Base-by-base conservation (phyloP, 139 green algal genomes). In the Coccomyxa sp. region DNA sequence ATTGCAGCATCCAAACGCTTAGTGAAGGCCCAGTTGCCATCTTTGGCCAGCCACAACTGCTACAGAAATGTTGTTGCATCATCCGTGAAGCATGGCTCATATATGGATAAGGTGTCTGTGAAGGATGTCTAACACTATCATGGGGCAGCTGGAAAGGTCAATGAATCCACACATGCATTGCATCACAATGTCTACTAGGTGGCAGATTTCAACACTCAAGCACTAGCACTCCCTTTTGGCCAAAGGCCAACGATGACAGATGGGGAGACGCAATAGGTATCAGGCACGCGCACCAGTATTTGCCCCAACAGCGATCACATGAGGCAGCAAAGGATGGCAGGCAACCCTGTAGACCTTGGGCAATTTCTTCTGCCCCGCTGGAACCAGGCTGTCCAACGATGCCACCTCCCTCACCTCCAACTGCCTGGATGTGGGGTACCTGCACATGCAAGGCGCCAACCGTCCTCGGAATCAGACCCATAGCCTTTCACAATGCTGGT, bases 281-380 rank as follows among this genome's bases (percentile, higher is more conserved):
- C 18, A 71, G 18, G 63, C 17, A 67, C 32, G 18, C 79, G 27
- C 67, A 67, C 89, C 87, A 32, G 89, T 86, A 80, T 92, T 92
- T 76, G 89, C 89, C 58, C 86, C 88, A 0, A 86, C 80, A 25
- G 86, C 89, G 12, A 92, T 77, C 21, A 92, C 58, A 83, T 90
- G 83, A 0, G 89, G 88, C 88, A 86, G 86, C 84, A 82, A 30
- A 63, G 90, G 90, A 81, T 93, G 90, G 23, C 90, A 85, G 11
- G 83, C 88, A 27, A 92, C 67, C 28, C 81, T 77, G 80, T 94
- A 94, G 27, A 94, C 78, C 60, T 94, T 94, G 31, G 90, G 86
- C 58, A 84, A 78, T 77, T 93, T 93, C 79, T 94, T 94, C 23
- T 67, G 21, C 18, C 87, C 88, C 0, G 81, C 58, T 25, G 78